Evolutionary conservation across 805 yeast species (phyloP), one percentile per base, ranked within the genome.

Genomic region (Grigorovia yakushimaensis): DNA sequence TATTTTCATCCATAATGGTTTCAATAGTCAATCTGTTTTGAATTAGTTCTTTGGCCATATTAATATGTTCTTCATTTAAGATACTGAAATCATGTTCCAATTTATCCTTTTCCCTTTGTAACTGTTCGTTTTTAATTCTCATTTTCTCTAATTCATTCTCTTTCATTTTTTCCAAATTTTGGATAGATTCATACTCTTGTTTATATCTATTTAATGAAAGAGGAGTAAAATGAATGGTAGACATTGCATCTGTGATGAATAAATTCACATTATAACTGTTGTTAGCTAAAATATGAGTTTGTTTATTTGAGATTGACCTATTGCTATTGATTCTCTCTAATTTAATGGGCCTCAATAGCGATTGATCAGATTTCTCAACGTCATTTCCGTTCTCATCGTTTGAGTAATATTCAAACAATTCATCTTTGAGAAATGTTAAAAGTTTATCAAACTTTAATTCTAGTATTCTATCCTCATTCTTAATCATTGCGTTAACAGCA

Each of bases 1-100:
- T 73, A 51, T 86, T 85, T 49, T 87, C 95, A 55, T 86, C 91
- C 44, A 75, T 71, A 22, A 91, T 63, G 33, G 83, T 82, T 2
- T 94, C 96, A 22, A 84, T 71, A 46, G 72, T 76, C 39, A 89
- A 77, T 58, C 93, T 81, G 38, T 85, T 82, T 52, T 78, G 79
- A 33, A 91, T 88, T 81, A 93, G 78, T 54, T 81, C 87, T 65
- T 89, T 91, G 4, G 95, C 95, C 37, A 88, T 78, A 47, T 78
- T 84, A 24, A 88, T 78, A 64, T 93, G 97, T 58, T 89, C 96
- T 50, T 78, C 73, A 60, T 86, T 88, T 49, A 91, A 68, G 1
- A 78, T 69, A 3, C 82, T 77, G 58, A 81, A 81, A 20, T 82
- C 76, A 17, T 79, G 72, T 63, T 88, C 95, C 37, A 88, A 71